Base-by-base conservation (phyloP, 1,139 yeast species). In the Hemisphaericaspora xylofermentans region DNA sequence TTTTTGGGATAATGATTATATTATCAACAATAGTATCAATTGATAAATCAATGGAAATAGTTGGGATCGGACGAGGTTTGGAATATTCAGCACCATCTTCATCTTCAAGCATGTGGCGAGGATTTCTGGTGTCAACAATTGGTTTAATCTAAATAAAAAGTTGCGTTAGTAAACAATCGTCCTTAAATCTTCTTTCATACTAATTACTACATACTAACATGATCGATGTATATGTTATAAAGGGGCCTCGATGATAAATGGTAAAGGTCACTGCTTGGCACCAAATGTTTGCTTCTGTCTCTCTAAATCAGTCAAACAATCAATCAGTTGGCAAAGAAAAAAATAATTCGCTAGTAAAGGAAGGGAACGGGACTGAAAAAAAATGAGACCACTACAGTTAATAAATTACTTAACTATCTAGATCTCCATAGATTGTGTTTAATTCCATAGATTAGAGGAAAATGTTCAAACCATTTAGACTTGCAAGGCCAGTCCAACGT, bases 21-120 rank as follows among this genome's bases (percentile, higher is more conserved):
- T 54, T 48, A 13, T 54, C 54, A 16, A n/a, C n/a, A n/a, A 47
- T 39, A 3, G 33, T 18, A 4, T 30, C 37, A n/a, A 35, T 16
- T 15, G 40, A 21, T 18, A 38, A 39, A 3, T 45, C 43, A 13
- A 61, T 42, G 3, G 42, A 22, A 3, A 60, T 42, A 2, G 40
- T 32, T 8, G 64, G 63, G 16, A 56, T 41, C 6, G 55, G 52
- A 27, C 44, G 42, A 24, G 48, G 53, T 29, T 35, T 34, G 26
- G 38, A 42, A 3, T n/a, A n/a, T n/a, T 48, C 59, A 26, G 50
- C 50, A 24, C 56, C 65, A 18, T 61, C 67, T 30, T 73, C 75
- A 32, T 73, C 78, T 35, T 76, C 80, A 30, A 79, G 60, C 15
- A 70, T 54, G 56, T 81, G 84, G 43, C 86, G 73, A 10, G 84